Evolutionary conservation across 305 asterid genomes (phyloP).

Genomic region (Ajuga reptans): DNA sequence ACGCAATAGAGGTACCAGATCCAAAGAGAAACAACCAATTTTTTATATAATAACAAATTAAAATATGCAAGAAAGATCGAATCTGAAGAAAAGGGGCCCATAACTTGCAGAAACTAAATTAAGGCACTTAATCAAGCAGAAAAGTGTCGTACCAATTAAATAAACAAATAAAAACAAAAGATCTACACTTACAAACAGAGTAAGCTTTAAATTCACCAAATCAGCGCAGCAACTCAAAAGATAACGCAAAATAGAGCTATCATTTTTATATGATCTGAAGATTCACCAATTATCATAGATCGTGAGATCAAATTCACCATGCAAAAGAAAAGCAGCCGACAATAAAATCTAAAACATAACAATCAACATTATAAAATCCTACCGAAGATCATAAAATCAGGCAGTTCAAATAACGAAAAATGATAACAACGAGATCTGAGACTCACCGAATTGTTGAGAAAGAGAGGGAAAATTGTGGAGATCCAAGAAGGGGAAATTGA

Average conservation of each 20-base stretch:
- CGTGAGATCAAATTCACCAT: constrained; percentile 16
- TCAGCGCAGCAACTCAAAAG: not conserved
- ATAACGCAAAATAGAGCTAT: not conserved
- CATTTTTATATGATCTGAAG: constrained; percentile 19
- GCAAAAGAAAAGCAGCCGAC: not conserved
- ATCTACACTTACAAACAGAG: constrained; percentile 5
- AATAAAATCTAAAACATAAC: not conserved
- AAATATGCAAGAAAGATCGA: not conserved
- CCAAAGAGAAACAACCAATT: constrained; percentile 10
- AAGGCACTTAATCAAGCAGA: not conserved
- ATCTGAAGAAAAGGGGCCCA: not conserved
- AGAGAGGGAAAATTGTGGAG: constrained; percentile 31
- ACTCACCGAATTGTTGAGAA: constrained; percentile 28
- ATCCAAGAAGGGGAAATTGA: constrained; percentile 19
- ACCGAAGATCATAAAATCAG: not conserved
- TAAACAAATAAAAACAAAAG: constrained; percentile 6
- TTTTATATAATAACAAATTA: not conserved
- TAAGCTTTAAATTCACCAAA: constrained; percentile 21
- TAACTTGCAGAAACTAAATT: not conserved
- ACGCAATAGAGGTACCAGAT: not conserved
- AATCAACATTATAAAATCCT: not conserved
- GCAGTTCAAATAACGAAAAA: not conserved
- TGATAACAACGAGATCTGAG: constrained; percentile 12
- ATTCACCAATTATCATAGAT: constrained; percentile 14
- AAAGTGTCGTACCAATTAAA: not conserved